Conservation (phyloP, 1,284 basidiomycete species). For the Trichosporon coremiiforme region DNA sequence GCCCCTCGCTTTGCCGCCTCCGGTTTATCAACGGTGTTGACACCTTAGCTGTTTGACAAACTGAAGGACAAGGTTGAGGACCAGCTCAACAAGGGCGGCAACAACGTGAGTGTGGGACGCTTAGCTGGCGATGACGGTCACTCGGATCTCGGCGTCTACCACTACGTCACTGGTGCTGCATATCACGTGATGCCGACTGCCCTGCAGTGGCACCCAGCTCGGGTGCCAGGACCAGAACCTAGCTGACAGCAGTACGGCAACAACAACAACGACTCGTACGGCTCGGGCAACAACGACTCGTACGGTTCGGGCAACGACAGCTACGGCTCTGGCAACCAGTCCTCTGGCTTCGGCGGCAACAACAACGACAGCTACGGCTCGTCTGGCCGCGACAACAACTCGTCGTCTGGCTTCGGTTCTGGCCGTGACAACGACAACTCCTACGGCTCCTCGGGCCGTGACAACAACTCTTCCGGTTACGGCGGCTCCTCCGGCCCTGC, state of each 20-base stretch:
- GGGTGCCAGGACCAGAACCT: neutral
- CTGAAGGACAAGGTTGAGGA: conserved; percentile 26
- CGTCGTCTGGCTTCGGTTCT: conserved; percentile 8
- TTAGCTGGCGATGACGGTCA: neutral
- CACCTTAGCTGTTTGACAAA: conserved; percentile 26
- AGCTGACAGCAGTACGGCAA: conserved; percentile 2
- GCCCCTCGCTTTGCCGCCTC: neutral
- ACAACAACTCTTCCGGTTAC: conserved; percentile 22
- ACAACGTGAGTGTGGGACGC: conserved; percentile 2
- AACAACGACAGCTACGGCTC: conserved; percentile 21
- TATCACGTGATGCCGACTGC: neutral
- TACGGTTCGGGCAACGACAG: conserved; percentile 19
- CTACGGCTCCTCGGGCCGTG: conserved; percentile 16
- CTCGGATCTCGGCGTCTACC: neutral
- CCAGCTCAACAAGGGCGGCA: neutral
- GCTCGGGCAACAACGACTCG: conserved; percentile 20
- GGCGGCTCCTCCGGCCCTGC: conserved; percentile 20
- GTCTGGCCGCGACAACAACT: conserved; percentile 14
- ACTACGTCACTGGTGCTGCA: neutral
- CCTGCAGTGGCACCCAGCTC: neutral
- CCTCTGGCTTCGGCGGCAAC: conserved; percentile 5
- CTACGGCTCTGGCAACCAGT: neutral
- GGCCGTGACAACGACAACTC: conserved; percentile 14
- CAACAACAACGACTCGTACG: conserved; percentile 15
- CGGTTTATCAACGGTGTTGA: conserved; percentile 3